Evolutionary conservation across 1,139 yeast species (phyloP), one percentile per base, ranked within the genome.

Genomic region (Geotrichum siamense): DNA sequence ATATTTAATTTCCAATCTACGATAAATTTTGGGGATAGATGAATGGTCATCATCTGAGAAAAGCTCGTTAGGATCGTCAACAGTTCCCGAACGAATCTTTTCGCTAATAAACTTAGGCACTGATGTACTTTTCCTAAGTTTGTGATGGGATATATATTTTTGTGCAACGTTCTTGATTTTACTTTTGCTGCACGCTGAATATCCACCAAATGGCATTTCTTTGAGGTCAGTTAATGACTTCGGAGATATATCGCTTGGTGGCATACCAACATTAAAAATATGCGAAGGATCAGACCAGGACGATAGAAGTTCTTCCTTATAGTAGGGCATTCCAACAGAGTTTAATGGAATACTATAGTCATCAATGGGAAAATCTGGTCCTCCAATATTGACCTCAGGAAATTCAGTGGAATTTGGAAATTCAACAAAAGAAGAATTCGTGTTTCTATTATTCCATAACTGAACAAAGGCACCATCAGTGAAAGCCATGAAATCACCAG

Each of bases 251-350:
- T 48, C 51, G 28, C 25, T 38, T 0, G 59, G 37, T 1, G 67
- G 67, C 61, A 62, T 57, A 0, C 68, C 68, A 1, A 53, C 55
- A 9, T 57, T 58, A 38, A 56, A 60, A 1, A 55, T 46, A 49
- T 47, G 47, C 15, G 43, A 36, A 4, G 56, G 55, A 22, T 58
- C 57, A 0, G 62, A 54, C 85, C 89, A 89, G 16, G 86, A 81
- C 0, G 96, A 86, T 12, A 89, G 68, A 20, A 93, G 69, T 42
- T 76, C 75, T 39, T 83, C 87, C 50, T 78, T 79, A 60, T 86
- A 91, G 57, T 81, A 86, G 0, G 98, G 97, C 77, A 91, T 68
- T 6, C 96, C 96, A 1, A 91, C 70, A 1, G 77, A 60, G 37
- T 80, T 80, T 43, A 91, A 66, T 0, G 96, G 89, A 2, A 67